Evolutionary conservation across 75 land plant species (phyloP), one percentile per base, ranked within the genome.

Genomic region (Sequoiadendron giganteum): DNA sequence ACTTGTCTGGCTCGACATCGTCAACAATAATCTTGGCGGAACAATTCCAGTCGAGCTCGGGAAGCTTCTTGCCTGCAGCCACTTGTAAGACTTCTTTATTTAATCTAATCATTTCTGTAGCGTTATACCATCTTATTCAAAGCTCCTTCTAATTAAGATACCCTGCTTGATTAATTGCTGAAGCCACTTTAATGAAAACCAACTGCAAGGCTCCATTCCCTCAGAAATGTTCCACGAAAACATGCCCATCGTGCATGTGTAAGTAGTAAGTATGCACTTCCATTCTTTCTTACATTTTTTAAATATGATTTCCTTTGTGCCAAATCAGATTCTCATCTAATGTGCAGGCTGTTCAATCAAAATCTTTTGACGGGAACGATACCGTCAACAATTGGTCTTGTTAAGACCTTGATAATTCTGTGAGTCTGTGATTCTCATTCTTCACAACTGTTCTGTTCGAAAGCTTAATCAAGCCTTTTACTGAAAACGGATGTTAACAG

Each of bases 1-100:
- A 16, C 89, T 96, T 19, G 90, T 90, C 87, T 94, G 94, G 95
- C 87, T 93, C 2, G 96, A 95, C 76, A 38, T 95, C 21, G 92
- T 91, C 10, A 92, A 93, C 65, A 95, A 95, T 73, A 89, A 91
- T 89, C 83, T 95, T 75, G 91, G 86, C 87, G 97, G 95, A 70
- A 0, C 86, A 4, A 61, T 95, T 55, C 97, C 97, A 9, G 89
- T 94, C 25, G 95, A 95, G 25, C 87, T 95, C 38, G 94, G 92
- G 79, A 88, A 85, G 48, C 95, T 95, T 83, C 45, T 88, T 54
- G 75, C 89, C 9, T 89, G 92, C 76, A 90, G 90, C 55, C 96
- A 95, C 86, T 95, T 95, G 96, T 95, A 68, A 91, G 94, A 88
- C 11, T 56, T 28, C 34, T 72, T 49, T 77, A 6, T 42, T 13